Evolutionary conservation across 208 protist genomes (phyloP).

Genomic region (Acanthamoeba royreba): DNA sequence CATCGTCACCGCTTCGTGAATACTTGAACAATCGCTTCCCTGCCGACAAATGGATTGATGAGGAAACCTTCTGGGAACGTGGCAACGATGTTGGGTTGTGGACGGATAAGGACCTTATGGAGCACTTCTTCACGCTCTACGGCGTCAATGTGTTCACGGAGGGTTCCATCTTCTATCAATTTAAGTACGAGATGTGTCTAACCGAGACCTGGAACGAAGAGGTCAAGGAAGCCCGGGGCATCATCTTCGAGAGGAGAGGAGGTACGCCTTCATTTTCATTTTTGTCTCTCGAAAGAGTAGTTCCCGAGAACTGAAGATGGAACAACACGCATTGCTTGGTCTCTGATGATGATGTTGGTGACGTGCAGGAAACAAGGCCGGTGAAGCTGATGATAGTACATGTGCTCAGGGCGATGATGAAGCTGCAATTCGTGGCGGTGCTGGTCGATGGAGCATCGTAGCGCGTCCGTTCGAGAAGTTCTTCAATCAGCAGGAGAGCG

Average conservation of each 20-base stretch:
- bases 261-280: too few relatives aligned
- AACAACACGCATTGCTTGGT: neutral
- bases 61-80: neutral
- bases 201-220: constrained; percentile 11
- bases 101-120: neutral
- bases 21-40: too few relatives aligned
- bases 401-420: too few relatives aligned
- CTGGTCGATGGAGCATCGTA: neutral
- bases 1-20: too few relatives aligned
- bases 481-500: constrained; percentile 10
- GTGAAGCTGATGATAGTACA: too few relatives aligned
- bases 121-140: constrained; percentile 22
- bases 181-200: constrained; percentile 24
- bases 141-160: constrained; percentile 8
- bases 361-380: too few relatives aligned
- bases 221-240: neutral
- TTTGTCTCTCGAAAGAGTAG: too few relatives aligned
- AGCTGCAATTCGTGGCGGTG: neutral
- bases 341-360: too few relatives aligned
- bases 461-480: constrained; percentile 24
- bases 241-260: neutral
- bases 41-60: neutral
- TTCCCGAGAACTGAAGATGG: neutral
- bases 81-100: neutral
- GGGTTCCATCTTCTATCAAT: constrained; percentile 29